phyloP scores from a whole-genome alignment of 1,284 basidiomycete species.

The Cryptococcus hybrid region DNA sequence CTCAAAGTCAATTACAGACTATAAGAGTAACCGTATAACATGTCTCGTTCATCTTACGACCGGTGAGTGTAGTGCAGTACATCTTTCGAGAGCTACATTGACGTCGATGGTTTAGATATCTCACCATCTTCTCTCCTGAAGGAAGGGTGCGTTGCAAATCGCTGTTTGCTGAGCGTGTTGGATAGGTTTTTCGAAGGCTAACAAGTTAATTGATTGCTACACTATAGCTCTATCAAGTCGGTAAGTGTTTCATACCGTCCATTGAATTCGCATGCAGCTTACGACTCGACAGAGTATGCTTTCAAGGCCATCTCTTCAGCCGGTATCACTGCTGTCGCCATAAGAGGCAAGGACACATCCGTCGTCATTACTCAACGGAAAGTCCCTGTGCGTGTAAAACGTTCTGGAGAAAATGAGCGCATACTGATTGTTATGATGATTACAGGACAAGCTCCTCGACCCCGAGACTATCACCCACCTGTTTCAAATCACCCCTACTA shows the following conservation, averaged over 20 bases:
- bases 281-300: slow-evolving; percentile 75
- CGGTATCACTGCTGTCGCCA: slow-evolving; percentile 89
- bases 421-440: slow-evolving; percentile 1
- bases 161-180: neutral
- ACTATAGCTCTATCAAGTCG: slow-evolving; percentile 78
- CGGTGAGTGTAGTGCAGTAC: slow-evolving; percentile 24
- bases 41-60: slow-evolving; percentile 51
- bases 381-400: slow-evolving; percentile 68
- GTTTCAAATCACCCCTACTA: slow-evolving; percentile 93
- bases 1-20: too few relatives aligned
- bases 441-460: slow-evolving; percentile 95
- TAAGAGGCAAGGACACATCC: slow-evolving; percentile 89
- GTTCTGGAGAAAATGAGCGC: neutral
- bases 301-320: slow-evolving; percentile 99
- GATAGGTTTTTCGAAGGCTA: neutral
- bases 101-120: slow-evolving; percentile 41
- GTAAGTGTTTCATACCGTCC: slow-evolving; percentile 56
- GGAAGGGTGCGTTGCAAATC: slow-evolving; percentile 40
- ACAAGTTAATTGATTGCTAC: slow-evolving; percentile 2
- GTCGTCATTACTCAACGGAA: slow-evolving; percentile 99
- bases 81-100: slow-evolving; percentile 2
- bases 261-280: neutral
- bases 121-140: slow-evolving; percentile 55
- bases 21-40: slow-evolving; percentile 3
- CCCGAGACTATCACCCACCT: slow-evolving; percentile 92